A percentile compares a stretch with the other conserved stretches of the same genome.
These are phyloP conservation scores for Colletotrichum sp. DNA, from an alignment of 2,329 filamentous ascomycete genomes.

Conservation along the genomic window DNA sequence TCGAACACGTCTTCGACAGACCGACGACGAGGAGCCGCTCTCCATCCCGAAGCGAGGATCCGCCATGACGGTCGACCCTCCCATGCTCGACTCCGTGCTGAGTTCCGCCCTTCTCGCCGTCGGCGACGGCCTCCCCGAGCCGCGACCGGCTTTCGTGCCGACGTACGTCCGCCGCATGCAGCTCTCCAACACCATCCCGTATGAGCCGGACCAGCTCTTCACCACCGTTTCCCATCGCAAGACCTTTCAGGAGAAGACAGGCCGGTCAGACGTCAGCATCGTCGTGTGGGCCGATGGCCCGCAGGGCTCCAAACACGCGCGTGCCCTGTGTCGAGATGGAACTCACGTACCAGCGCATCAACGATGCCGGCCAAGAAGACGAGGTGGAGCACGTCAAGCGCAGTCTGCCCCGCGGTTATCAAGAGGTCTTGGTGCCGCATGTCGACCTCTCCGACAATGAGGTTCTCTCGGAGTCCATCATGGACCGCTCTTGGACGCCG, in stretches of 20 bases:
- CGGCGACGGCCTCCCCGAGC: neutral
- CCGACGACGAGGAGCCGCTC: neutral
- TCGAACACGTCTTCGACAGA: neutral
- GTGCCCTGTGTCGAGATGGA: neutral
- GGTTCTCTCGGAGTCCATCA: neutral
- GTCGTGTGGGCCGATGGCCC: neutral
- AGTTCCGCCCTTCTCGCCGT: neutral
- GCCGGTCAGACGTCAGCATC: neutral
- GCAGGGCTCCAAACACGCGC: neutral
- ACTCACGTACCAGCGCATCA: neutral
- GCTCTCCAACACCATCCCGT: neutral
- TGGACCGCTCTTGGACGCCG: neutral
- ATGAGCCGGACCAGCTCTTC: neutral
- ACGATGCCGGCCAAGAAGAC: neutral
- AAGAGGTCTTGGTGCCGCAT: neutral
- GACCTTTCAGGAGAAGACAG: neutral
- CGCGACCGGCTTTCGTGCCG: neutral
- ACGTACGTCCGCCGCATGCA: neutral
- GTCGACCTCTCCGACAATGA: neutral
- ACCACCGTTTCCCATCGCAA: neutral
- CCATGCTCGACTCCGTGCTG: neutral
- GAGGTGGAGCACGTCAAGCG: neutral
- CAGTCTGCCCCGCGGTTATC: neutral
- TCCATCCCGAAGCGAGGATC: neutral
- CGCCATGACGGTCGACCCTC: neutral